Evolutionary conservation across 768 basidiomycete genomes (phyloP).

Genomic region (Tylopilus subfusipes): DNA sequence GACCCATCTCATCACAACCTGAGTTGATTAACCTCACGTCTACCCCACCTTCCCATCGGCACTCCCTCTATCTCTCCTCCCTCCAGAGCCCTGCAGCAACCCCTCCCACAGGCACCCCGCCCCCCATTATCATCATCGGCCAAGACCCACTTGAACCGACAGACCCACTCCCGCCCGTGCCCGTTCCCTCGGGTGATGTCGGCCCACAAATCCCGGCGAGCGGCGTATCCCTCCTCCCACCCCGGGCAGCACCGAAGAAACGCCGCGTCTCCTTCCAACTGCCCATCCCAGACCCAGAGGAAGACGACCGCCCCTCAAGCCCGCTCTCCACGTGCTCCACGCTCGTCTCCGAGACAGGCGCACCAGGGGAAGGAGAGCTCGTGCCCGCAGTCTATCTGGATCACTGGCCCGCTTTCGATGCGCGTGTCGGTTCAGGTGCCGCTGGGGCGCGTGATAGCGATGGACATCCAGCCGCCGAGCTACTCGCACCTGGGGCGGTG

Average conservation of each 20-base stretch:
- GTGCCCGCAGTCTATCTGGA: neutral
- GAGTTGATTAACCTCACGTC: neutral
- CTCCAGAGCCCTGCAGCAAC: neutral
- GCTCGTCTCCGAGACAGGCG: neutral
- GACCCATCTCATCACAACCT: neutral
- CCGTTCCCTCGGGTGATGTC: neutral
- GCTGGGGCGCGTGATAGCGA: neutral
- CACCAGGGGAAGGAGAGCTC: neutral
- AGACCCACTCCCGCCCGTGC: neutral
- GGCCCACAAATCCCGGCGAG: neutral
- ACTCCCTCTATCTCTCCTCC: neutral
- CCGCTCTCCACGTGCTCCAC: conserved; percentile 16
- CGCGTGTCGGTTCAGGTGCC: neutral
- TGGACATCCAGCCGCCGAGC: neutral
- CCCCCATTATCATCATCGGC: conserved; percentile 16
- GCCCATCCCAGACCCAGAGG: neutral
- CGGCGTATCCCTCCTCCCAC: neutral
- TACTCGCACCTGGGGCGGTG: neutral
- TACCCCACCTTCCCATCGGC: neutral
- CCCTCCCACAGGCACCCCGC: neutral
- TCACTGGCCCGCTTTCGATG: neutral
- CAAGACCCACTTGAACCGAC: neutral
- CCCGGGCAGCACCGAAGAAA: neutral
- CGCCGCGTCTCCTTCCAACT: conserved; percentile 12
- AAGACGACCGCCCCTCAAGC: neutral